Conservation (phyloP, 2,329 filamentous ascomycete genomes). For the Alternaria burnsii region DNA sequence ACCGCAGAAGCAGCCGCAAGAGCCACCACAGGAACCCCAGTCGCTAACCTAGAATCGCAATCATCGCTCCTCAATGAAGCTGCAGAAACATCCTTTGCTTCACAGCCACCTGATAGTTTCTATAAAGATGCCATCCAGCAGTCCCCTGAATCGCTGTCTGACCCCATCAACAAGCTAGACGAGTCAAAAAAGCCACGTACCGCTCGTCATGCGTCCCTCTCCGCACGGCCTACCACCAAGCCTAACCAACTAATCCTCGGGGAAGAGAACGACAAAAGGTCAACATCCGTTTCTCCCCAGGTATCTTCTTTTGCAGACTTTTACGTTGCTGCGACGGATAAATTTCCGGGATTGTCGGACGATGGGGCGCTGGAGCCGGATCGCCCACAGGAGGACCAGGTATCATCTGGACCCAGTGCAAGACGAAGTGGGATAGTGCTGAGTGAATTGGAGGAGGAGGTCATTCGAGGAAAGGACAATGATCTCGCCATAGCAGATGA, state of each 20-base stretch:
- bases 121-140: not conserved
- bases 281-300: not conserved
- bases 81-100: not conserved
- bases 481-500: not conserved
- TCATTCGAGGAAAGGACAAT: not conserved
- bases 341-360: not conserved
- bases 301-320: not conserved
- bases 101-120: not conserved
- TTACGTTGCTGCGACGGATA: not conserved
- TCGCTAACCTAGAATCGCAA: not conserved
- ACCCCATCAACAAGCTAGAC: not conserved
- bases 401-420: not conserved
- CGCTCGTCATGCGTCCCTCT: too few relatives aligned
- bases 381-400: too few relatives aligned
- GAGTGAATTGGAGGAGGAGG: not conserved
- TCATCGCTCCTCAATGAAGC: not conserved
- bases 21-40: not conserved
- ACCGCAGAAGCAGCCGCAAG: not conserved
- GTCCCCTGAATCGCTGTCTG: not conserved
- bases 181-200: not conserved
- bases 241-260: fast-evolving
- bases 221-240: too few relatives aligned
- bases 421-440: not conserved
- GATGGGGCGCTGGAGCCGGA: not conserved
- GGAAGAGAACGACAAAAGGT: not conserved